Conservation (phyloP, 257 asterid genomes). For the Coffea canephora region DNA sequence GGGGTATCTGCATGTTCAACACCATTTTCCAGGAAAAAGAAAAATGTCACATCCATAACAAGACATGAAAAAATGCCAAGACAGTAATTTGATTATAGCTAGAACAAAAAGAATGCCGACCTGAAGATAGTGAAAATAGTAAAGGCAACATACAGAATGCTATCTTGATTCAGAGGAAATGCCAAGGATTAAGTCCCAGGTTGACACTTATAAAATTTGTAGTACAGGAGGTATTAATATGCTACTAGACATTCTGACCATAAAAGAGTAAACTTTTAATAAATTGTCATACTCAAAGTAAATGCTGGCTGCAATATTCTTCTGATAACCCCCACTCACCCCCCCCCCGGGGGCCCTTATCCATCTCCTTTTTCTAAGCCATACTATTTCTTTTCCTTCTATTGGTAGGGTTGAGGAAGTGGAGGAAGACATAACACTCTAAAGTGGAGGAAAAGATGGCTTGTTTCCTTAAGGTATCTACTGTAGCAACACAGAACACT, state of each 20-base stretch:
- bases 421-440: no score
- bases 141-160: background rate
- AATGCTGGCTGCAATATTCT: background rate
- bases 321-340: background rate
- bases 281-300: background rate
- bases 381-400: no score
- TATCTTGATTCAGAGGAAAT: background rate
- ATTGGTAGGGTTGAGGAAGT: no score
- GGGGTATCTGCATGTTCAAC: conserved; percentile 60
- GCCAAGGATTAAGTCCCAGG: background rate
- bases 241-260: background rate
- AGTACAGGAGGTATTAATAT: background rate
- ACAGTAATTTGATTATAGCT: background rate
- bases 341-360: no score
- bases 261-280: no score
- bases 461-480: background rate
- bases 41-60: background rate
- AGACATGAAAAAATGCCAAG: background rate
- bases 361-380: no score
- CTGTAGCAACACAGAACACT: background rate
- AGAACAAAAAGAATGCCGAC: background rate
- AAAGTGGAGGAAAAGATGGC: background rate
- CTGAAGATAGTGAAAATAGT: background rate
- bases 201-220: background rate
- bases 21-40: background rate